Conservation (phyloP, 129 eudicot species). For the sunflower (Helianthus annuus) region HanXRQr2.0-SUNRISE NC_035448.2:21181345-21181844, state of each 20-base stretch:
- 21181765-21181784: slow-evolving; percentile 32
- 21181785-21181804: slow-evolving; percentile 37
- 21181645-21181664: slow-evolving; percentile 26
- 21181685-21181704: slow-evolving; percentile 1
- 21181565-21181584: slow-evolving; percentile 40
- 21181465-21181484: neutral
- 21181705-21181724: neutral
- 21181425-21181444: neutral
- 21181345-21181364: too few species aligned
- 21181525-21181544: slow-evolving; percentile 43
- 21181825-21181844: slow-evolving; percentile 43
- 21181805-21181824: slow-evolving; percentile 41
- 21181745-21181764: slow-evolving; percentile 36
- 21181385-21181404: neutral
- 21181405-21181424: slow-evolving; percentile 17
- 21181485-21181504: neutral
- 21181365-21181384: neutral
- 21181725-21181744: slow-evolving; percentile 29
- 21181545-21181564: slow-evolving; percentile 37
- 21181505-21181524: slow-evolving; percentile 35
- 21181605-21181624: slow-evolving; percentile 43
- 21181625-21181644: slow-evolving; percentile 37
- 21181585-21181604: slow-evolving; percentile 38
- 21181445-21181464: neutral
- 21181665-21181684: neutral